Conservation (phyloP, 805 yeast genomes). For the Wickerhamomyces rabaulensis region DNA sequence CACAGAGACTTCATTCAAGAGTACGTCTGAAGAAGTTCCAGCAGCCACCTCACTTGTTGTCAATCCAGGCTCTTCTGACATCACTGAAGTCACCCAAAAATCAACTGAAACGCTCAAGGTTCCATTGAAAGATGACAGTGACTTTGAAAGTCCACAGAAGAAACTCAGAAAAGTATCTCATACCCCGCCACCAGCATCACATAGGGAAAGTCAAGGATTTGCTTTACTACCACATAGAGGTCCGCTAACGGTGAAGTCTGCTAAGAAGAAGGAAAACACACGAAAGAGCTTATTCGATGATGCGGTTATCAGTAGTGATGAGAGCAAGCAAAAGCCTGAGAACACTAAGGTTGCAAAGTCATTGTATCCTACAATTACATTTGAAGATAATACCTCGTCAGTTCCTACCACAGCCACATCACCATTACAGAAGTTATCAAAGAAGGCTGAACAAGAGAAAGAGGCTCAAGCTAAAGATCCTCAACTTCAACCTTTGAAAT, state of each 20-base stretch:
- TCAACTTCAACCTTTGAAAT: not conserved
- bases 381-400: constrained; percentile 7
- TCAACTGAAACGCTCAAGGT: constrained; percentile 16
- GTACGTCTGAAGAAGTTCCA: constrained; percentile 16
- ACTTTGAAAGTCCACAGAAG: not conserved
- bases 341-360: constrained; percentile 7
- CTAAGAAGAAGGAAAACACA: constrained; percentile 12
- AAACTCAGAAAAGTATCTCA: constrained; percentile 6
- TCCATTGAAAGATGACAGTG: constrained; percentile 17
- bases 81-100: constrained; percentile 2
- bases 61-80: constrained; percentile 10
- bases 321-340: constrained; percentile 5
- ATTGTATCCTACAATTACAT: constrained; percentile 16
- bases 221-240: constrained; percentile 26
- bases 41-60: constrained; percentile 13
- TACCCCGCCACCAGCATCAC: constrained; percentile 14
- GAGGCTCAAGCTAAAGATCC: not conserved
- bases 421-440: not conserved
- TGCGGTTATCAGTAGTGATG: constrained; percentile 5
- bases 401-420: constrained; percentile 6
- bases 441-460: constrained; percentile 5
- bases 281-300: constrained; percentile 17
- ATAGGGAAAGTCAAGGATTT: constrained; percentile 26
- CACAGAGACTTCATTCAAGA: constrained; percentile 17
- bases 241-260: constrained; percentile 25